Evolutionary conservation across 176 grass and related monocot genomes (phyloP).

Genomic region (Lolium rigidum): DNA sequence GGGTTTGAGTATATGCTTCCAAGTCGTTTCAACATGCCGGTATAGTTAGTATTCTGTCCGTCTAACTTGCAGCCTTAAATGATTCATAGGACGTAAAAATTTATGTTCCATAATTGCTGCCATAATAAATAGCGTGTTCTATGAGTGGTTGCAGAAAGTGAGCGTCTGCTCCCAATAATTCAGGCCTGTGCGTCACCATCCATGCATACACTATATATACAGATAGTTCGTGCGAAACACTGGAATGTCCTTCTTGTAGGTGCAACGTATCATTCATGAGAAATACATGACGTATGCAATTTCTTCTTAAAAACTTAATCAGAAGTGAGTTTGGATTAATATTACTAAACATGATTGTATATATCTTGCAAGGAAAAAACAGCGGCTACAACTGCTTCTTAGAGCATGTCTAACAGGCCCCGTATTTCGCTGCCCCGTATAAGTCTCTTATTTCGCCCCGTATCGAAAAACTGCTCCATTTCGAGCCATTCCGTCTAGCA

Average conservation of each 20-base stretch:
- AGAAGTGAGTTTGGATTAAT: not conserved
- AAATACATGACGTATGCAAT: not conserved
- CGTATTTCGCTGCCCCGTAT: too few relatives aligned
- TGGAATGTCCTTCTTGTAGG: constrained; percentile 13
- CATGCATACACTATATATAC: constrained; percentile 1
- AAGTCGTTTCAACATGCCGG: not conserved
- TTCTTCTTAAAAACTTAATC: not conserved
- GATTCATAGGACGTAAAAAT: constrained; percentile 49
- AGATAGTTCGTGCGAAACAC: constrained; percentile 7
- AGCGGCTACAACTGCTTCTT: not conserved
- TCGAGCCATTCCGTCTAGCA: too few relatives aligned
- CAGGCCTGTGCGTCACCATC: constrained; percentile 4
- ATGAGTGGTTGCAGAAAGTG: constrained; percentile 43
- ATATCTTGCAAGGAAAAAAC: not conserved
- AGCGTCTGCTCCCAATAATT: constrained; percentile 49
- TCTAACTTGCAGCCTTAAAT: constrained; percentile 41
- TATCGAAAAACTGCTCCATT: too few relatives aligned
- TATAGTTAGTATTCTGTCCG: not conserved
- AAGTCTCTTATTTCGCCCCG: too few relatives aligned
- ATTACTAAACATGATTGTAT: not conserved
- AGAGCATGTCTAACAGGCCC: too few relatives aligned
- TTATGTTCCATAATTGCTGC: constrained; percentile 48
- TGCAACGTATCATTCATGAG: not conserved
- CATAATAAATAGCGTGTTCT: constrained; percentile 50
- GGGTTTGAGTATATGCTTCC: not conserved